Percentiles rank a stretch among this genome's conserved stretches.
Conservation (phyloP, 2,329 filamentous ascomycete species). For the Curvularia eragrostidis region DNA sequence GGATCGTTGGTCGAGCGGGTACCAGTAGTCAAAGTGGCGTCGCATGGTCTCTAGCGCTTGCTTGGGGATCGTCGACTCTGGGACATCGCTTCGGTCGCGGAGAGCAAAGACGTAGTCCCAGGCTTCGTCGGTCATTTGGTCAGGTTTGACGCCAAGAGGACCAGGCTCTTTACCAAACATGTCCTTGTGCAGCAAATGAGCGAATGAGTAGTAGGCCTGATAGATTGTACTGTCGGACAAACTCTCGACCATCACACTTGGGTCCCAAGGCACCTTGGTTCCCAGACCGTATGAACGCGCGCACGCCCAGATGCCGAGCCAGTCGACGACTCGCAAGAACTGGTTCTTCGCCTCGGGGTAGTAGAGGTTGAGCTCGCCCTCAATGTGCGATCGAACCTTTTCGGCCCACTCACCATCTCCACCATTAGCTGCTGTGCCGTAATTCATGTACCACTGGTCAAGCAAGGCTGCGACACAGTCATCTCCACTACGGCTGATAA, state of each 20-base stretch:
- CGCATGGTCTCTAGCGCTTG: slow-evolving; percentile 79
- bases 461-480: slow-evolving; percentile 92
- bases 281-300: slow-evolving; percentile 90
- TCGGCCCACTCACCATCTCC: slow-evolving; percentile 80
- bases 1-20: slow-evolving; percentile 85
- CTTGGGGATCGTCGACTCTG: slow-evolving; percentile 74
- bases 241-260: slow-evolving; percentile 87
- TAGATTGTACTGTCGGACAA: slow-evolving; percentile 93
- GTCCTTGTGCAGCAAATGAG: slow-evolving; percentile 76
- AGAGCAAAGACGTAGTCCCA: slow-evolving; percentile 96
- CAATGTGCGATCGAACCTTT: slow-evolving; percentile 58
- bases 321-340: slow-evolving; percentile 85
- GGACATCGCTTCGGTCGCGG: slow-evolving; percentile 72
- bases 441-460: slow-evolving; percentile 98
- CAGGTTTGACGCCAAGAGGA: slow-evolving; percentile 65
- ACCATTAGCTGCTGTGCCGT: slow-evolving; percentile 70
- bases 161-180: slow-evolving; percentile 72
- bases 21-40: slow-evolving; percentile 95
- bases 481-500: slow-evolving; percentile 87
- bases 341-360: slow-evolving; percentile 62
- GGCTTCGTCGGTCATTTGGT: slow-evolving; percentile 92
- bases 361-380: slow-evolving; percentile 77
- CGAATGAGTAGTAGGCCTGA: slow-evolving; percentile 72
- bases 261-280: slow-evolving; percentile 93
- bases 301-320: slow-evolving; percentile 88